Percentiles rank a stretch among this genome's conserved stretches.
Conservation (phyloP, 2,329 filamentous ascomycete genomes). For the Ascochyta pisi region DNA sequence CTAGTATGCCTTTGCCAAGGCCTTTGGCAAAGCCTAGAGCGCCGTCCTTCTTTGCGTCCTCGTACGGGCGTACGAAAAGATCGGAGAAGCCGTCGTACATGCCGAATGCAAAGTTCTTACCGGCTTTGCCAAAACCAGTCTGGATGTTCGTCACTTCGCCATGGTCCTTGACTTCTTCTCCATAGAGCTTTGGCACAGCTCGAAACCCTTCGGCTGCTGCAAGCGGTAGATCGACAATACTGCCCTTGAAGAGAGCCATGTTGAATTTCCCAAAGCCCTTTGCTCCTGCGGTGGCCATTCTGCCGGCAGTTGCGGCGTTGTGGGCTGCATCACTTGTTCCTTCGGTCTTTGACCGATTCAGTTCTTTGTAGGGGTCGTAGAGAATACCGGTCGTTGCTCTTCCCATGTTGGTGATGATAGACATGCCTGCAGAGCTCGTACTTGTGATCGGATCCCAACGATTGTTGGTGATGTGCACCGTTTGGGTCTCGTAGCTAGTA, state of each 20-base stretch:
- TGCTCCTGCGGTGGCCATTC: conserved; percentile 18
- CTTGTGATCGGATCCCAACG: conserved; percentile 72
- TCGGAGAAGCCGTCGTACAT: conserved; percentile 45
- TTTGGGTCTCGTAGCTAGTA: conserved; percentile 26
- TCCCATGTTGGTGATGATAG: conserved; percentile 62
- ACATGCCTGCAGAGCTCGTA: conserved; percentile 63
- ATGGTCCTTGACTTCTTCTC: conserved; percentile 45
- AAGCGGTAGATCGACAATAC: conserved; percentile 48
- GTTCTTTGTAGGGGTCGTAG: conserved; percentile 19
- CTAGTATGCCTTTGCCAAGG: conserved; percentile 42
- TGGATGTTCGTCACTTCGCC: conserved; percentile 45
- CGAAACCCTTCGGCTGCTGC: conserved; percentile 49
- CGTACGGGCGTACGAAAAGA: conserved; percentile 39
- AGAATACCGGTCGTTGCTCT: conserved; percentile 65
- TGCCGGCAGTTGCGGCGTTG: conserved; percentile 12
- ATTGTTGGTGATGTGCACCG: conserved; percentile 41
- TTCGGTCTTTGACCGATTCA: conserved; percentile 11
- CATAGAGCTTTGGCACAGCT: conserved; percentile 47
- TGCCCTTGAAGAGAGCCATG: conserved; percentile 26
- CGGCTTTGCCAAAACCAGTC: conserved; percentile 42
- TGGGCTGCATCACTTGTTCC: conserved; percentile 2
- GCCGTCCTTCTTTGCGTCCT: conserved; percentile 43
- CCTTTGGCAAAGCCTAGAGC: conserved; percentile 44
- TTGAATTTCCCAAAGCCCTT: conserved; percentile 33
- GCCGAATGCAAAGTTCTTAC: conserved; percentile 42